Base-by-base conservation (phyloP, 2,329 filamentous ascomycete genomes). In the Colletotrichum costaricense region DNA sequence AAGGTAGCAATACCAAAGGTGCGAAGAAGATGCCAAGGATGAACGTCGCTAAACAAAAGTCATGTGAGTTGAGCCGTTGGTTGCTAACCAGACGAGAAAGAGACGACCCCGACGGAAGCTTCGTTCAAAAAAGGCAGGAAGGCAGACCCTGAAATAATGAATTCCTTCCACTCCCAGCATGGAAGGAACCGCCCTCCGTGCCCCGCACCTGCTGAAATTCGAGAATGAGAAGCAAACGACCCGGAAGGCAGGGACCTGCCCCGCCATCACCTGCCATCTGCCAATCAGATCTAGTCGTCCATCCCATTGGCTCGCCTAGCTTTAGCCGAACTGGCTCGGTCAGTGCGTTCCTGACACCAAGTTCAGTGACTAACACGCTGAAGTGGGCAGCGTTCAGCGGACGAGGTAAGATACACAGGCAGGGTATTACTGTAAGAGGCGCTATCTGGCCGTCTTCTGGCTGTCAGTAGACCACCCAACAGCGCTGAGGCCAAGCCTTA, bases 251-350 rank as follows among this genome's bases (percentile, higher is more conserved):
- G 28, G 33, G 58, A 60, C 35, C 58, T 60, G 58, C 58, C 33
- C 58, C 58, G 35, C 63, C 19, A 55, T 38, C 30, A 67, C 11
- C 24, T 57, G 46, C 1, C 38, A 4, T 4, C 24, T 42, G 30
- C 42, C 70, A 60, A 64, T 64, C 59, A 64, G 12, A 5, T 9
- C 24, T 14, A 19, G 22, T 8, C 4, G 8, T 38, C 26, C 38
- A 8, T 72, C 55, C 35, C n/a, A 72, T 72, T 69, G 66, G 70
- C 24, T 69, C 70, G 70, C 70, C 46, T 72, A 56, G n/a, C 2
- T 26, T 49, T 38, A 60, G 42, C 66, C 59, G 55, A 60, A 42
- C 19, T 33, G 11, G 12, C 26, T 24, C 52, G 4, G 33, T 52
- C 52, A 52, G 63, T 57, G 52, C 52, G 14, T 56, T 59, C 22